phyloP scores from a whole-genome alignment of 176 grass and related monocot species.

The Carex scoparia region DNA sequence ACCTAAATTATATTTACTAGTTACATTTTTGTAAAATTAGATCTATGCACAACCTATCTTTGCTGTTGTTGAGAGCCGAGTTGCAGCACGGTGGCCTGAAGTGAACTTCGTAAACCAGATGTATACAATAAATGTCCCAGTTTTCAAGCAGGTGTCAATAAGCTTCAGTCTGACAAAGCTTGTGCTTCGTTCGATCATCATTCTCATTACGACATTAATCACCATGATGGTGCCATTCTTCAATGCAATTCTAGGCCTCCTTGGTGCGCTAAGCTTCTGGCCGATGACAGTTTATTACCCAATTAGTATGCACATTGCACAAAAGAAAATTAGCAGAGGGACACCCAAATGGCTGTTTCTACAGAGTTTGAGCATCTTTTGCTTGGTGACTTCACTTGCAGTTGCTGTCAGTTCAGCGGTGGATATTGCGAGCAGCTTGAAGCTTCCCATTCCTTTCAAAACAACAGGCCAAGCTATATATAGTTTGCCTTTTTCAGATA shows the following conservation, averaged over 20 bases:
- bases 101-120: conserved; percentile 60
- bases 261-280: conserved; percentile 84
- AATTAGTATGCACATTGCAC: conserved; percentile 62
- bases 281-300: conserved; percentile 89
- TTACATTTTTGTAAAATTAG: conserved; percentile 7
- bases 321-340: conserved; percentile 39
- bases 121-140: conserved; percentile 45
- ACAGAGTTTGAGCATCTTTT: conserved; percentile 76
- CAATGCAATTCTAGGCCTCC: conserved; percentile 75
- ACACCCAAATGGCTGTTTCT: conserved; percentile 51
- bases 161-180: conserved; percentile 59
- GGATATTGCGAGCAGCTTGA: conserved; percentile 79
- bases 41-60: conserved; percentile 88
- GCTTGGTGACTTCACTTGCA: conserved; percentile 62
- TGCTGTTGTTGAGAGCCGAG: conserved; percentile 55
- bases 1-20: background rate
- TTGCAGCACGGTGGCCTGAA: conserved; percentile 49
- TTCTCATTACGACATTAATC: conserved; percentile 69
- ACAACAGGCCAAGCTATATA: conserved; percentile 1
- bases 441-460: conserved; percentile 47
- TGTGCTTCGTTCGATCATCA: conserved; percentile 51
- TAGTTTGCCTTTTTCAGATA: background rate
- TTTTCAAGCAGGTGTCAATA: conserved; percentile 20
- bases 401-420: conserved; percentile 56
- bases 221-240: conserved; percentile 81